Evolutionary conservation across 805 yeast genomes (phyloP), one percentile per base, ranked within the genome.

Genomic region (Candida peoriensis): DNA sequence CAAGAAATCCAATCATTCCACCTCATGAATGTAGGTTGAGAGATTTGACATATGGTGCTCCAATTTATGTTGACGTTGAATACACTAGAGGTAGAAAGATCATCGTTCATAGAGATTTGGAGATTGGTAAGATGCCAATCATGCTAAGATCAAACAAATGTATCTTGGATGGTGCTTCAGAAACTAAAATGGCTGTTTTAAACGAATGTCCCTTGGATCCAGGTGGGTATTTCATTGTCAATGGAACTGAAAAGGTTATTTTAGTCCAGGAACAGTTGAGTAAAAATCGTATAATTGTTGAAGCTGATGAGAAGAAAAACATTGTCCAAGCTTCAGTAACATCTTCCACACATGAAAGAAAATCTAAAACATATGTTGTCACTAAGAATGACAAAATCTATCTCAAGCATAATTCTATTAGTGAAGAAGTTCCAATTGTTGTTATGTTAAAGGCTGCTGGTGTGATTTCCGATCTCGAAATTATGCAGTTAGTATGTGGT

Each of bases 101-200:
- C 57, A 85, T 90, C 47, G 76, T 86, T 68, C 90, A 87, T 49
- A 74, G 83, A 50, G 94, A 87, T 54, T 73, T 93, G 41, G 97
- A 89, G 57, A 90, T 93, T 41, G 99, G 98, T 23, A 76, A 95
- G 54, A 93, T 93, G 96, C 98, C 98, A n/a, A 80, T 93, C 52
- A 93, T 93, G 98, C 70, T 93, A 49, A 72, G 97, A 50, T 84
- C 96, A 18, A 85, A 87, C 56, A 87, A 88, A 57, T 93, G 98
- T 71, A 79, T 86, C 23, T 66, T 93, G 40, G 77, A 77, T 42
- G 94, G 88, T 14, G 78, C 83, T 31, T 68, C 76, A 33, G 96
- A 90, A 52, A 58, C 65, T 20, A 81, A 77, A 48, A 90, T 93
- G 97, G 97, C 98, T 0, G 64, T 64, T 18, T 68, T 84, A 47